Percentiles rank a stretch among this genome's conserved stretches.
These are phyloP conservation scores for Leccinum disarticulatum DNA, from an alignment of 768 basidiomycete genomes.

Conservation along the genomic window DNA sequence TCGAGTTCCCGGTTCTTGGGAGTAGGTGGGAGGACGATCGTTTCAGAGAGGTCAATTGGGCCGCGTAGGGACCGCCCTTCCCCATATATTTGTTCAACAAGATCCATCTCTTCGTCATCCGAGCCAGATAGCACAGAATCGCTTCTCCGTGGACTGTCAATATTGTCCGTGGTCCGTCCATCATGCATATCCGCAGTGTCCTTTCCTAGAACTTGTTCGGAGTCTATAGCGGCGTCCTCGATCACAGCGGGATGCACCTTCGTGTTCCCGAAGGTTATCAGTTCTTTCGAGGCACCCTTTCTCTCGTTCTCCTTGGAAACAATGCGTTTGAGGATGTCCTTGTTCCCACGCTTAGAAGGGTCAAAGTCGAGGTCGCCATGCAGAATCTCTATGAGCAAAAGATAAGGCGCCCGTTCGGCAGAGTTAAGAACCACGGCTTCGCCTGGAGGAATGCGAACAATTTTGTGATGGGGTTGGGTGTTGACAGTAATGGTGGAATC, in stretches of 20 bases:
- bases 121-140: slow-evolving; percentile 21
- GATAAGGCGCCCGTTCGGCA: slow-evolving; percentile 92
- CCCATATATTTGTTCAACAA: slow-evolving; percentile 95
- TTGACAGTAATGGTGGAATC: slow-evolving; percentile 42
- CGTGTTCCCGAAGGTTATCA: slow-evolving; percentile 43
- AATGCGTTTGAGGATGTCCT: slow-evolving; percentile 66
- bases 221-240: slow-evolving; percentile 25
- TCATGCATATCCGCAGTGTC: slow-evolving; percentile 29
- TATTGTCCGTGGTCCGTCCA: slow-evolving; percentile 5
- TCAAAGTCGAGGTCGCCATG: slow-evolving; percentile 92
- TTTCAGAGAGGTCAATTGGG: slow-evolving; percentile 78
- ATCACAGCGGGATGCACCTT: slow-evolving; percentile 19
- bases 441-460: slow-evolving; percentile 95
- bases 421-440: slow-evolving; percentile 98
- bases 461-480: slow-evolving; percentile 81
- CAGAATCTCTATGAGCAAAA: slow-evolving; percentile 89
- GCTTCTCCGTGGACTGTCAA: slow-evolving; percentile 22
- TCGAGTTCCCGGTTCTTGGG: slow-evolving; percentile 92
- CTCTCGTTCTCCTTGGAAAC: slow-evolving; percentile 63
- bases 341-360: slow-evolving; percentile 77
- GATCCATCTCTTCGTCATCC: slow-evolving; percentile 89
- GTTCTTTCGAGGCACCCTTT: slow-evolving; percentile 56
- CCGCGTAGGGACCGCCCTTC: slow-evolving; percentile 69
- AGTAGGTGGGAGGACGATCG: slow-evolving; percentile 75
- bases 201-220: slow-evolving; percentile 34